phyloP scores from a whole-genome alignment of 805 yeast genomes.

The Tetrapisispora arboricola region DNA sequence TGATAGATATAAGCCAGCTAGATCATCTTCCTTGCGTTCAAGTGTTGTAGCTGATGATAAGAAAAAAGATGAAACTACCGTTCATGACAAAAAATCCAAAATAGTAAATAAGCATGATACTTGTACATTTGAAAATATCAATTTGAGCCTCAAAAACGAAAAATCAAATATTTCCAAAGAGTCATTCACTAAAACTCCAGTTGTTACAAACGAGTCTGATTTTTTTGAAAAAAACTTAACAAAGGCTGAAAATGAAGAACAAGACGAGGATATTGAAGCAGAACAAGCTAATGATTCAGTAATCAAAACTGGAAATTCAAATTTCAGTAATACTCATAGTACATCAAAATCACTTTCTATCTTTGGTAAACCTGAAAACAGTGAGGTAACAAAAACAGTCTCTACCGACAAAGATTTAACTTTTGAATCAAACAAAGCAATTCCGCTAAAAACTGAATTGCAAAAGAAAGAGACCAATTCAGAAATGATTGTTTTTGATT shows the following conservation, averaged over 20 bases:
- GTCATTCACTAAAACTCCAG: no score
- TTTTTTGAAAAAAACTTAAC: no score
- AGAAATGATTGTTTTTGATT: constrained; percentile 7
- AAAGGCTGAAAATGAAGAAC: no score
- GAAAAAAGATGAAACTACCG: not conserved
- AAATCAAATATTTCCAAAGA: no score
- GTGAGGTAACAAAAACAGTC: not conserved
- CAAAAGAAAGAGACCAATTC: not conserved
- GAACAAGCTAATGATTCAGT: constrained; percentile 1
- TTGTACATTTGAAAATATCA: not conserved
- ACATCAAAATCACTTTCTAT: not conserved
- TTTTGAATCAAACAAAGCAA: not conserved
- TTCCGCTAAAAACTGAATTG: not conserved
- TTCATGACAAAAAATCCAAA: not conserved
- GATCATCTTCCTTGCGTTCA: constrained; percentile 31
- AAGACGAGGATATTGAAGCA: not conserved
- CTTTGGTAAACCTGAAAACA: constrained; percentile 1
- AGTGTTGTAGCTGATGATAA: constrained; percentile 21
- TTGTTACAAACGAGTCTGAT: no score
- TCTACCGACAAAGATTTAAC: not conserved
- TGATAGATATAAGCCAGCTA: constrained; percentile 29
- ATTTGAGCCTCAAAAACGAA: no score
- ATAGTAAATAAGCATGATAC: not conserved
- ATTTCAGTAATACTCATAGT: no score
- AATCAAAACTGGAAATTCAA: not conserved